phyloP scores from a whole-genome alignment of 2,329 filamentous ascomycete genomes.

The Furcasterigmium furcatum region DNA sequence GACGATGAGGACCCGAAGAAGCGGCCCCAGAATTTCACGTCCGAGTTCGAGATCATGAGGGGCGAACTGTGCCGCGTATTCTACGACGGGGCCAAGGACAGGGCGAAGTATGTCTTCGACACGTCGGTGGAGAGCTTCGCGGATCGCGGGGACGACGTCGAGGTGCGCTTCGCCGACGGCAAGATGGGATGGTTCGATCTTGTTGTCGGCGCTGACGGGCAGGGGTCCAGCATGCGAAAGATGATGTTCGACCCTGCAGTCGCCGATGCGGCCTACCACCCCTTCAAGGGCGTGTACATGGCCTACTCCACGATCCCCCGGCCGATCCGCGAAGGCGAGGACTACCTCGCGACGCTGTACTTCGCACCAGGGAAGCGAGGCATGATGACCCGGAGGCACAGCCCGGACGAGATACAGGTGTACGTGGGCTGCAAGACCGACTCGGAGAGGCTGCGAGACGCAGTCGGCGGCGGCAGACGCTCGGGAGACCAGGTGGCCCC shows the following conservation, averaged over 20 bases:
- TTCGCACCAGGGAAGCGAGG: constrained; percentile 27
- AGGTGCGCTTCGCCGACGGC: constrained; percentile 36
- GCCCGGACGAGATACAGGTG: constrained; percentile 29
- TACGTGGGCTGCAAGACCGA: constrained; percentile 28
- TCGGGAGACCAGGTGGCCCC: constrained; percentile 34
- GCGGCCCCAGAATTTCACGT: constrained; percentile 33
- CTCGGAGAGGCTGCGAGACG: constrained; percentile 20
- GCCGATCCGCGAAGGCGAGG: constrained; percentile 22
- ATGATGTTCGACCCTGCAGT: constrained; percentile 24
- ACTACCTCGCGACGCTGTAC: constrained; percentile 32
- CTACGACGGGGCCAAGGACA: constrained; percentile 25
- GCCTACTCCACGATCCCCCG: constrained; percentile 19
- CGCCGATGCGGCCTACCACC: constrained; percentile 12
- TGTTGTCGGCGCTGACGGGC: constrained; percentile 51
- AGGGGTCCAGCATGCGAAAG: constrained; percentile 41
- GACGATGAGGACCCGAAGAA: constrained; percentile 4
- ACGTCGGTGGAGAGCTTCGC: constrained; percentile 21
- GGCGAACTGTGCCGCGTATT: constrained; percentile 45
- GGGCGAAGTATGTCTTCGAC: constrained; percentile 24
- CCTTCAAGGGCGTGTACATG: constrained; percentile 16
- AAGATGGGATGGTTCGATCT: constrained; percentile 41
- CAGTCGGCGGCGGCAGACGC: constrained; percentile 22
- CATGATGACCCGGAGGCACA: constrained; percentile 37
- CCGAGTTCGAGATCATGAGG: constrained; percentile 53
- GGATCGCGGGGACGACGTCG: constrained; percentile 10